Evolutionary conservation across 306 rosid genomes (phyloP).

Genomic region (Cucumis cinereus): DNA sequence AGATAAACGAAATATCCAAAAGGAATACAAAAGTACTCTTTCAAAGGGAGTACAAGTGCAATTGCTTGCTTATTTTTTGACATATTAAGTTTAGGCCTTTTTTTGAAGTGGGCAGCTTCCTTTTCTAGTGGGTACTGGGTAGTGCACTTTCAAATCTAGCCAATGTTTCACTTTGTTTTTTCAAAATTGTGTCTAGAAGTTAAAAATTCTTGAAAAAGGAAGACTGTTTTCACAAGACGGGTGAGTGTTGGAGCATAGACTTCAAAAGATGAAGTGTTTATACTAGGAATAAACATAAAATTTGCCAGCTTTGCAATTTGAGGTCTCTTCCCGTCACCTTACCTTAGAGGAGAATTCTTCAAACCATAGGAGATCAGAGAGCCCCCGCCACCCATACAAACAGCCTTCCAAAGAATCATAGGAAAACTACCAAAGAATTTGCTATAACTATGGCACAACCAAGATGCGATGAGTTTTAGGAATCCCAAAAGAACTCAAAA

Average conservation of each 20-base stretch:
- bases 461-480: too few relatives aligned
- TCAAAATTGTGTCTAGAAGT: neutral
- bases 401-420: too few relatives aligned
- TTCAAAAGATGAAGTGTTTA: neutral
- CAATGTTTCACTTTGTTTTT: neutral
- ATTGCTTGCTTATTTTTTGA: neutral
- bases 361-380: too few relatives aligned
- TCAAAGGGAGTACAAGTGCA: neutral
- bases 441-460: too few relatives aligned
- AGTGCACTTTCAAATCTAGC: neutral
- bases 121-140: neutral
- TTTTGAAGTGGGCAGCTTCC: too few relatives aligned
- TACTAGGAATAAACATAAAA: neutral
- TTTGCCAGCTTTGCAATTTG: neutral
- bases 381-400: too few relatives aligned
- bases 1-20: too few relatives aligned
- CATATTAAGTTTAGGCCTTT: too few relatives aligned
- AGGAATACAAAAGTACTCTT: too few relatives aligned
- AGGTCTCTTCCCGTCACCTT: neutral
- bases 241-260: neutral
- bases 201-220: too few relatives aligned
- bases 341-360: neutral
- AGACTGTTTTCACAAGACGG: neutral
- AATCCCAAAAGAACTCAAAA: too few relatives aligned
- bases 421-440: too few relatives aligned